These are phyloP conservation scores for Solanum peruvianum DNA, from an alignment of 257 asterid species.

Conservation along the genomic window DNA sequence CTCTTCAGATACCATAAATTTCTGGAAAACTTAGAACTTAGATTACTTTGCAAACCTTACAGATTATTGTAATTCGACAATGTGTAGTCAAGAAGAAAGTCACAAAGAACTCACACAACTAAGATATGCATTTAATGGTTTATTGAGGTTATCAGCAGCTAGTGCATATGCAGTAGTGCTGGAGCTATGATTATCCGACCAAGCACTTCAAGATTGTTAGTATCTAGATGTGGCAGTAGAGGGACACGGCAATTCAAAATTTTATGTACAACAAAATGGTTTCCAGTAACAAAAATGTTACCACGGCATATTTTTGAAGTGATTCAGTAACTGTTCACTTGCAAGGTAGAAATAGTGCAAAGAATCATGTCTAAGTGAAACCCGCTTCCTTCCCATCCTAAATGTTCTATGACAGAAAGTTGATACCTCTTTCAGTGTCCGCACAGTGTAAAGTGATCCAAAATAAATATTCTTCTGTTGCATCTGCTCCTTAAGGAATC, in stretches of 20 bases:
- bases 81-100: background rate
- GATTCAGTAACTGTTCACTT: background rate
- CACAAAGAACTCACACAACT: background rate
- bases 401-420: background rate
- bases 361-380: background rate
- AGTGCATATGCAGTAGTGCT: background rate
- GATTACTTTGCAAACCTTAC: background rate
- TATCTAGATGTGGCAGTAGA: background rate
- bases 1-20: background rate
- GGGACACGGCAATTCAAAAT: background rate
- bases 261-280: background rate
- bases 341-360: background rate
- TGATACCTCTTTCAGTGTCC: conserved; percentile 79
- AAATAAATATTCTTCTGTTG: conserved; percentile 59
- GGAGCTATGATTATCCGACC: background rate
- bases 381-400: background rate
- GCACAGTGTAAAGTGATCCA: conserved; percentile 86
- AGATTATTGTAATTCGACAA: background rate
- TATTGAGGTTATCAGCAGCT: background rate
- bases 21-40: background rate
- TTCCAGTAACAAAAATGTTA: background rate
- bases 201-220: background rate
- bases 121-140: background rate
- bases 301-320: background rate
- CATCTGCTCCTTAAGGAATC: conserved; percentile 82